Evolutionary conservation across 2,329 filamentous ascomycete species (phyloP).

Genomic region (Ceratocystis smalleyi): DNA sequence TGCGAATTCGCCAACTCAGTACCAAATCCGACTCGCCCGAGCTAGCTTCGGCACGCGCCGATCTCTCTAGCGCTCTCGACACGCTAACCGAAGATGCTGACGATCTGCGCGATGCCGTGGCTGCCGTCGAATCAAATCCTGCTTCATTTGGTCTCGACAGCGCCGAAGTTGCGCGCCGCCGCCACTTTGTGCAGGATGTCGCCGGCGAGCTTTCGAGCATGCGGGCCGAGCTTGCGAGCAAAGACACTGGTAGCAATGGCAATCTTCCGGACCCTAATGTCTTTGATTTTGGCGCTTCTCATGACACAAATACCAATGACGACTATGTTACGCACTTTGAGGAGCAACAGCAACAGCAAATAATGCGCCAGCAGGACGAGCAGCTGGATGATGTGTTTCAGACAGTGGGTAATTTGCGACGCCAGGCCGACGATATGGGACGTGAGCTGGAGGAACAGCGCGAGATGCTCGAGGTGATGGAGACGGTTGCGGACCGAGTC

Average conservation of each 20-base stretch:
- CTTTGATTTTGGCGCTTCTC: conserved; percentile 36
- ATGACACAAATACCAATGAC: conserved; percentile 23
- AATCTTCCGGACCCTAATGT: conserved; percentile 36
- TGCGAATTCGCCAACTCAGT: conserved; percentile 81
- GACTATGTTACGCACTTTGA: conserved; percentile 70
- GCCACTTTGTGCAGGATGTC: conserved; percentile 76
- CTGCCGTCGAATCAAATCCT: conserved; percentile 75
- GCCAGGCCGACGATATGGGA: conserved; percentile 92
- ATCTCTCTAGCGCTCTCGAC: conserved; percentile 50
- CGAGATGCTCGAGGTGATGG: conserved; percentile 74
- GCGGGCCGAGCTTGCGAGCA: conserved; percentile 51
- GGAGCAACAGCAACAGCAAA: conserved; percentile 74
- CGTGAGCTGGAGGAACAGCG: conserved; percentile 88
- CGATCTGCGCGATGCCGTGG: conserved; percentile 76
- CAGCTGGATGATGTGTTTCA: conserved; percentile 83
- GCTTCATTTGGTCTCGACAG: conserved; percentile 72
- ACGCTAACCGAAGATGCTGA: conserved; percentile 68
- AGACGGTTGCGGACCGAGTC: conserved; percentile 72
- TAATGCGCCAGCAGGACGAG: conserved; percentile 91
- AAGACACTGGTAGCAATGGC: conserved; percentile 23
- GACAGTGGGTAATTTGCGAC: conserved; percentile 77
- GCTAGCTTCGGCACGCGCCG: conserved; percentile 59
- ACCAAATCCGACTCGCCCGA: conserved; percentile 62
- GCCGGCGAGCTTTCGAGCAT: conserved; percentile 78
- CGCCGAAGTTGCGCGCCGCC: conserved; percentile 65